Base-by-base conservation (phyloP, 2,329 filamentous ascomycete genomes). In the Scedosporium dehoogii region DNA sequence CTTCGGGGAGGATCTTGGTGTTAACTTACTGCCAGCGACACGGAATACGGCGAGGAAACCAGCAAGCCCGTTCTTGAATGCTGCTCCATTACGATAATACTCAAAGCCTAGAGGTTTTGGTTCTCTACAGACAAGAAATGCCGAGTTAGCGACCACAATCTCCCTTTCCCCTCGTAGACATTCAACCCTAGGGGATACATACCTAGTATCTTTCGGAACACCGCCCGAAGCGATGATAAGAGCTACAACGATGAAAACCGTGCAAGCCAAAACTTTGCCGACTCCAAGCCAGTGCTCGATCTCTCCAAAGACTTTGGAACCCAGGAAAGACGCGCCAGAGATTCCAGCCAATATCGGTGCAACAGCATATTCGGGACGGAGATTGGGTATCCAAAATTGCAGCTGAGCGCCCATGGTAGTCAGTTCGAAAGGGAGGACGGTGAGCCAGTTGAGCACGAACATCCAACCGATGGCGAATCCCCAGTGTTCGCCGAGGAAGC, bases 181-280 rank as follows among this genome's bases (percentile, higher is more conserved):
- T 27, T 18, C 23, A 56, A 2, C 14, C 4, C 5, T 16, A 6
- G 33, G 27, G n/a, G n/a, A 29, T 41, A 18, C 57, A 46, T 59
- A 67, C 66, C 70, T 66, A 9, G 64, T 58, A 58, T 81, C 74
- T 42, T 75, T 71, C 58, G 79, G 75, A 33, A 81, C 79, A 42
- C 78, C 79, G 4, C 80, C 79, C 41, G 71, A 72, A 63, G 81
- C 76, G 65, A 84, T 76, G 60, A 83, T 74, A 59, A 84, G 78
- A 16, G 79, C 81, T 4, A 83, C 73, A 62, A 86, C 73, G 64
- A 86, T 82, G 71, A 86, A 87, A 18, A 80, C 79, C 25, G 79
- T 70, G 66, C 81, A 74, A 38, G 82, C 80, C 33, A 74, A 64
- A 63, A 83, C 74, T 68, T 84, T 84, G 64, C 82, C 75, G 9